phyloP scores from a whole-genome alignment of 768 basidiomycete genomes.

The Lentinula lateritia region DNA sequence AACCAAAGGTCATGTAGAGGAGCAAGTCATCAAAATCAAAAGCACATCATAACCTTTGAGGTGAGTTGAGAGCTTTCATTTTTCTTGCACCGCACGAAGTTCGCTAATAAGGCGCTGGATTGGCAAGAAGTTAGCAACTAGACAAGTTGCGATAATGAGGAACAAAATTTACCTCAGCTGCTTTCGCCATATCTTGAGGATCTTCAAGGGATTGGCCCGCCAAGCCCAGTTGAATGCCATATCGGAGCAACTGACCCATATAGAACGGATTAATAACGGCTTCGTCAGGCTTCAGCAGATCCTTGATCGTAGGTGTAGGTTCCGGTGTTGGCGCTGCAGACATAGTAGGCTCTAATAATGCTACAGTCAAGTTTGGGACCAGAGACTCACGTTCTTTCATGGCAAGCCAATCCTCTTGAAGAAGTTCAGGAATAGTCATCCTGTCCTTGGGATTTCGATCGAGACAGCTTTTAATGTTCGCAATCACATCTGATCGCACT shows the following conservation, averaged over 20 bases:
- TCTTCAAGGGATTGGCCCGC: slow-evolving; percentile 21
- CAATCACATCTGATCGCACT: slow-evolving; percentile 75
- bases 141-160: neutral
- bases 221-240: slow-evolving; percentile 61
- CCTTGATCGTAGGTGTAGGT: slow-evolving; percentile 18
- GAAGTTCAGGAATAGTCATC: slow-evolving; percentile 80
- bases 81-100: slow-evolving; percentile 12
- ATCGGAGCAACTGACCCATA: slow-evolving; percentile 69
- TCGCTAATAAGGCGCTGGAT: slow-evolving; percentile 60
- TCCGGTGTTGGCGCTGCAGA: slow-evolving; percentile 18
- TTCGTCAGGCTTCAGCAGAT: slow-evolving; percentile 43
- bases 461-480: slow-evolving; percentile 79
- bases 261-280: slow-evolving; percentile 75
- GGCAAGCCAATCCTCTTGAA: slow-evolving; percentile 76
- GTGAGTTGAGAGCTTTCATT: neutral
- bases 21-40: neutral
- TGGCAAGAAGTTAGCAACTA: neutral
- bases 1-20: neutral
- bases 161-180: slow-evolving; percentile 47
- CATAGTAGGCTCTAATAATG: neutral
- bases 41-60: neutral
- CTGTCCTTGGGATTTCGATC: slow-evolving; percentile 75
- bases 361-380: neutral
- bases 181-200: slow-evolving; percentile 40
- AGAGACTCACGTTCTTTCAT: slow-evolving; percentile 51